A percentile compares a stretch with the other conserved stretches of the same genome.
These are phyloP conservation scores for Plenodomus tracheiphilus DNA, from an alignment of 2,329 filamentous ascomycete genomes.

Conservation along the genomic window DNA sequence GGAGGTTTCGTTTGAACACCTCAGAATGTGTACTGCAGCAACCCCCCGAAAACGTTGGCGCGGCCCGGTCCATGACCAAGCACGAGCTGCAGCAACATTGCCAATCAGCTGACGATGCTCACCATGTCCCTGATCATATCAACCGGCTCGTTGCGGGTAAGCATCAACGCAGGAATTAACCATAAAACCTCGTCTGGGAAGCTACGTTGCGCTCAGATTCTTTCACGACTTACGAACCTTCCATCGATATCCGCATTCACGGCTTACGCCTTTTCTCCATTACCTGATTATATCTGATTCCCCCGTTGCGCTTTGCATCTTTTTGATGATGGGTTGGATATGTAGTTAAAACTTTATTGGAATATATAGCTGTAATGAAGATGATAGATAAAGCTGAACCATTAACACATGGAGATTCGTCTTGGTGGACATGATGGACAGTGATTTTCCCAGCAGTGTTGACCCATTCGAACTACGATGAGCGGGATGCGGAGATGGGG, in stretches of 20 bases:
- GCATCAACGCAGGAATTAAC: not conserved
- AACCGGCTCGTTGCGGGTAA: not conserved
- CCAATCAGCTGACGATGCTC: not conserved
- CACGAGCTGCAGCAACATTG: not conserved
- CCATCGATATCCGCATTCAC: slow-evolving; percentile 15
- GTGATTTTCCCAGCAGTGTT: not conserved
- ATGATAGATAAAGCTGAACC: too few relatives aligned
- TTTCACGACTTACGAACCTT: slow-evolving; percentile 18
- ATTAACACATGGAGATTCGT: not conserved
- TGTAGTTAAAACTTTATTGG: not conserved
- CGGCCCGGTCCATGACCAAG: not conserved
- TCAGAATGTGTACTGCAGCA: not conserved
- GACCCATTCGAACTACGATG: not conserved
- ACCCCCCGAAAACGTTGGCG: not conserved
- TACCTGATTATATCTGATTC: not conserved
- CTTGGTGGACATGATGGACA: too few relatives aligned
- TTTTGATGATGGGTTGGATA: not conserved
- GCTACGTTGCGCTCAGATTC: not conserved
- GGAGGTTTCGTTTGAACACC: slow-evolving; percentile 31
- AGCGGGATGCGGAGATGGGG: not conserved
- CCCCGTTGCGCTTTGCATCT: not conserved
- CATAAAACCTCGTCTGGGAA: not conserved
- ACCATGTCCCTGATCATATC: not conserved
- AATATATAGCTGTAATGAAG: not conserved
- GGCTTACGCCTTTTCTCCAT: not conserved